These are phyloP conservation scores for Fusarium sp. DNA, from an alignment of 2,329 filamentous ascomycete species.

Conservation along the genomic window DNA sequence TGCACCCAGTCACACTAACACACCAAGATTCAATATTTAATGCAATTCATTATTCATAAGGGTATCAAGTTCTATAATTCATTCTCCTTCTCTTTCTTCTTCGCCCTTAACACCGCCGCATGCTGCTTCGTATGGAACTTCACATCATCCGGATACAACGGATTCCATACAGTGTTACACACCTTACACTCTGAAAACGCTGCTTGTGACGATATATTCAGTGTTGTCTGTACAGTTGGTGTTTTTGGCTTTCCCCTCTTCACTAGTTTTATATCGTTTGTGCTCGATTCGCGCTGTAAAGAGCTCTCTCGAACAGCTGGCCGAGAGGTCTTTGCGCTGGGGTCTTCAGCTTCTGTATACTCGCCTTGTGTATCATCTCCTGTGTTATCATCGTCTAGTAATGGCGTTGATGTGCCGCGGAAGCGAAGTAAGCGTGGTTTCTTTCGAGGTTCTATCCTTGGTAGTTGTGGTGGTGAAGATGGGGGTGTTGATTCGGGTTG, in stretches of 20 bases:
- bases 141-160: conserved; percentile 57
- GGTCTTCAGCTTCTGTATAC: neutral
- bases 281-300: conserved; percentile 2
- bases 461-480: conserved; percentile 31
- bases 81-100: conserved; percentile 40
- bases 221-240: conserved; percentile 55
- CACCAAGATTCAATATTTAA: no score
- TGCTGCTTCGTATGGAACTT: conserved; percentile 57
- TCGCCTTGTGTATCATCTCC: conserved; percentile 2
- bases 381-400: conserved; percentile 9
- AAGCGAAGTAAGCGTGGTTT: conserved; percentile 49
- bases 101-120: conserved; percentile 48
- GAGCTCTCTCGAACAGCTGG: neutral
- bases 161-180: conserved; percentile 59
- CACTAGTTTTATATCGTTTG: conserved; percentile 27
- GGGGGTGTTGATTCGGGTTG: conserved; percentile 40
- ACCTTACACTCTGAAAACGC: conserved; percentile 58
- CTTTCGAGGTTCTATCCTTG: conserved; percentile 16
- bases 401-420: conserved; percentile 35
- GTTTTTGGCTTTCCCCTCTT: conserved; percentile 40
- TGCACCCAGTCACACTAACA: neutral
- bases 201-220: conserved; percentile 57
- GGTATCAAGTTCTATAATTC: conserved; percentile 44
- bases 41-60: conserved; percentile 30
- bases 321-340: neutral